phyloP scores from a whole-genome alignment of 176 grass and related monocot genomes.

The Bolboschoenus planiculmis region DNA sequence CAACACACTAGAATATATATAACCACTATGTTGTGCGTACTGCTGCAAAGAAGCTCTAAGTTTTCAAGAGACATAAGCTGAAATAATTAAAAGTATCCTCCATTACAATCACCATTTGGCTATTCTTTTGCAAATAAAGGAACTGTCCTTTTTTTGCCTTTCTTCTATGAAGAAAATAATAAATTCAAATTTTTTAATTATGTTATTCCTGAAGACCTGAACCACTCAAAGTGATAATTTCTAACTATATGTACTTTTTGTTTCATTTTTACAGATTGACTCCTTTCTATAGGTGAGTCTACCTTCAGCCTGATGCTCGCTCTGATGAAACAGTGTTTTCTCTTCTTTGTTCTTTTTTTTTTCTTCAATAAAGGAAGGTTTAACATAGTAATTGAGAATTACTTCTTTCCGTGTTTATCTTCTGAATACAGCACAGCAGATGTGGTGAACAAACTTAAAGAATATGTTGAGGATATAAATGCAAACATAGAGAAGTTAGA shows the following conservation, averaged over 20 bases:
- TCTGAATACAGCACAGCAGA: conserved; percentile 46
- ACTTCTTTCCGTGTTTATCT: conserved; percentile 11
- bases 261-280: conserved; percentile 60
- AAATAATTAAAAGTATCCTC: neutral
- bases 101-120: conserved; percentile 2
- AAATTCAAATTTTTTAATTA: neutral
- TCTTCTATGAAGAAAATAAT: neutral
- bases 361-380: neutral
- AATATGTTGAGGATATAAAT: conserved; percentile 77
- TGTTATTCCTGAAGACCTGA: conserved; percentile 8
- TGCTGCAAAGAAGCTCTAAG: neutral
- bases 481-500: conserved; percentile 47
- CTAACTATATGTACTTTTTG: conserved; percentile 31
- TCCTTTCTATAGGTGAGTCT: conserved; percentile 88
- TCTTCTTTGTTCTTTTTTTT: neutral
- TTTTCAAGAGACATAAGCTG: neutral
- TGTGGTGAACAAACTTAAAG: conserved; percentile 65
- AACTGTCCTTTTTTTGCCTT: neutral
- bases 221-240: neutral
- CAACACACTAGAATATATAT: neutral
- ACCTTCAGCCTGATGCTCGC: neutral
- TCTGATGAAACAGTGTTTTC: neutral
- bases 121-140: neutral
- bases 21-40: neutral
- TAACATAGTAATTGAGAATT: neutral